These are phyloP conservation scores for Drechslera avenae DNA, from an alignment of 2,329 filamentous ascomycete species.

Conservation along the genomic window DNA sequence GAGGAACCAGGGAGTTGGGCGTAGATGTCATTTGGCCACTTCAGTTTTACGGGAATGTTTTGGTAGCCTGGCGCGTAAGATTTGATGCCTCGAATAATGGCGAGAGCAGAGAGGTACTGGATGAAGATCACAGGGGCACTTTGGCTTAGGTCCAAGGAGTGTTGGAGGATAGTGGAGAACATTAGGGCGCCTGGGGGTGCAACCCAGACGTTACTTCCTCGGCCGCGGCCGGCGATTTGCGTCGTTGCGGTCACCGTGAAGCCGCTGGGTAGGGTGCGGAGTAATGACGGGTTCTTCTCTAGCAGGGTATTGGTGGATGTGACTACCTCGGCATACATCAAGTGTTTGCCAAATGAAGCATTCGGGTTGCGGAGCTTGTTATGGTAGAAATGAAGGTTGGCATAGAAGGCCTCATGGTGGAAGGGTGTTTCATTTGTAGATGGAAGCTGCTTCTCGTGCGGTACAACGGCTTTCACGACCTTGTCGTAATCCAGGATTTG, in stretches of 20 bases:
- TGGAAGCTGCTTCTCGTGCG: slow-evolving; percentile 72
- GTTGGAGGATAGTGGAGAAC: slow-evolving; percentile 86
- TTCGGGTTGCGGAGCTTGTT: slow-evolving; percentile 60
- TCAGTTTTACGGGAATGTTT: slow-evolving; percentile 79
- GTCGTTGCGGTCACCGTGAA: slow-evolving; percentile 87
- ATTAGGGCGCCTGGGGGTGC: slow-evolving; percentile 84
- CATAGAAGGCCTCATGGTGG: slow-evolving; percentile 79
- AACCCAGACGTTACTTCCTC: slow-evolving; percentile 93
- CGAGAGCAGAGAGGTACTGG: slow-evolving; percentile 89
- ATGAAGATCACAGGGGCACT: slow-evolving; percentile 86
- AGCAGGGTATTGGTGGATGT: slow-evolving; percentile 93
- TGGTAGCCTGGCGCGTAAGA: slow-evolving; percentile 78
- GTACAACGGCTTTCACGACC: slow-evolving; percentile 73
- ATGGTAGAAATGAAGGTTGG: slow-evolving; percentile 71
- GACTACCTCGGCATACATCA: slow-evolving; percentile 89
- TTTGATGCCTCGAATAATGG: slow-evolving; percentile 82
- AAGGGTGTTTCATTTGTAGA: slow-evolving; percentile 79
- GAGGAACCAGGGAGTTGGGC: slow-evolving; percentile 56
- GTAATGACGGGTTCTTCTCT: slow-evolving; percentile 85
- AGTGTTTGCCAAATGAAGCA: slow-evolving; percentile 70
- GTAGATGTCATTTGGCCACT: slow-evolving; percentile 95
- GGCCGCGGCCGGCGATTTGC: slow-evolving; percentile 84
- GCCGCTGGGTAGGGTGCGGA: slow-evolving; percentile 78
- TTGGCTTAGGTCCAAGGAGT: slow-evolving; percentile 72
- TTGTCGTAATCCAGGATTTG: slow-evolving; percentile 76